Conservation (phyloP, 169 alveolate species). For the Plasmodium vivax region DNA sequence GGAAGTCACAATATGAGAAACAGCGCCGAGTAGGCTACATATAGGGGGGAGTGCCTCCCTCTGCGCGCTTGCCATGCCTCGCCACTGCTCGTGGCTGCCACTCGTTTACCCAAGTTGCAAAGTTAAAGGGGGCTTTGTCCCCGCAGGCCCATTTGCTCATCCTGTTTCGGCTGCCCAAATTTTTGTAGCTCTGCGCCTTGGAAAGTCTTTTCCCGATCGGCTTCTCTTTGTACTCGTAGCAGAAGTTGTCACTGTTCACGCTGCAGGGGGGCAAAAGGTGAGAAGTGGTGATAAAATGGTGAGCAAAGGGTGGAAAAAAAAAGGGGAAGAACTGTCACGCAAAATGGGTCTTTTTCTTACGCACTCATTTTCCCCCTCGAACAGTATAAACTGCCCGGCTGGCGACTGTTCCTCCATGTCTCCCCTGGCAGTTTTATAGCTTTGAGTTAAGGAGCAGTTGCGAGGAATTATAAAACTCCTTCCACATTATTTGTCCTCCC, state of each 20-base stretch:
- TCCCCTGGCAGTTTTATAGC: neutral
- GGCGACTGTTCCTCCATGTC: slow-evolving; percentile 6
- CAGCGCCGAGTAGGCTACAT: neutral
- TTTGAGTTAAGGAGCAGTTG: neutral
- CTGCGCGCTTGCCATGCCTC: neutral
- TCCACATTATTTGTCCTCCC: neutral
- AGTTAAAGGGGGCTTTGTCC: neutral
- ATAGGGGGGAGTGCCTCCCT: neutral
- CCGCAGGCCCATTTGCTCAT: neutral
- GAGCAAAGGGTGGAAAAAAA: neutral
- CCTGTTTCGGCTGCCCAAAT: neutral
- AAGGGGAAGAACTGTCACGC: neutral
- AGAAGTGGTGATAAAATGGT: neutral
- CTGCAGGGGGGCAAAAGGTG: neutral
- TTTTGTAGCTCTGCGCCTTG: neutral
- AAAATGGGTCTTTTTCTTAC: neutral
- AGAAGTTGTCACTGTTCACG: neutral
- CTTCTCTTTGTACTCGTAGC: slow-evolving; percentile 33
- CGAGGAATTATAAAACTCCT: neutral
- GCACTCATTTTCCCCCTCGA: slow-evolving; percentile 68
- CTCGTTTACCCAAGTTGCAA: neutral
- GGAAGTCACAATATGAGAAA: neutral
- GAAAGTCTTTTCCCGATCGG: neutral
- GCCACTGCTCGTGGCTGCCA: neutral
- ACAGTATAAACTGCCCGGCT: neutral